Evolutionary conservation across 225 moss, liverwort and hornwort species (phyloP), one percentile per base, ranked within the genome.

Genomic region (Asterella californica): DNA sequence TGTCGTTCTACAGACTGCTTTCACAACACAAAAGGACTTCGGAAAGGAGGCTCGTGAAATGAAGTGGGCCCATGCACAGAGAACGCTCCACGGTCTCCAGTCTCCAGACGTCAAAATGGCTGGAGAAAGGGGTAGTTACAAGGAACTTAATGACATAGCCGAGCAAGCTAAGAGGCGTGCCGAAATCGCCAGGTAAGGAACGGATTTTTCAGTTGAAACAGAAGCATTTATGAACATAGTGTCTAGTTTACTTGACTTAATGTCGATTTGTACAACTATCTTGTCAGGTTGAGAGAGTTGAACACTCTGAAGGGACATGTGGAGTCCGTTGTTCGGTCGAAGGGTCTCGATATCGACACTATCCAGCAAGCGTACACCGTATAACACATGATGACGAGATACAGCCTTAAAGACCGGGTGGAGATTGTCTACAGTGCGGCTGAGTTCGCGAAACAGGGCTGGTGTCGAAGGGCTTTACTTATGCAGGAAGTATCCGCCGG

Each of bases 1-100:
- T 37, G 11, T 69, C 60, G 37, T 34, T 66, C 8, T 57, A 42
- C 88, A 94, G 93, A 92, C 92, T 25, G 93, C 96, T 5, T 94
- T 94, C 82, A 86, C 93, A 8, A 91, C 59, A 22, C 88, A 91
- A 50, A 92, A 90, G 72, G 91, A 94, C 80, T 96, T 96, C 10
- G 93, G 96, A 67, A 96, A 85, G 87, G 96, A 96, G 83, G 86
- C 90, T 33, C 90, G 96, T 48, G 91, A 96, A 79, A 93, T 90
- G 47, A 91, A 94, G 70, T 96, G 96, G 96, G 96, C 91, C 25
- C 92, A 86, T 47, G 96, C 93, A 68, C 96, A 96, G 76, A 90
- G 91, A 81, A 96, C 96, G 42, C 74, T 96, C 66, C 93, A 92
- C 47, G 96, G 92, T 70, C 88, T 96, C 61, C 93, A 96, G 32